Base-by-base conservation (phyloP, 2,329 filamentous ascomycete species). In the Cryphonectria japonica region DNA sequence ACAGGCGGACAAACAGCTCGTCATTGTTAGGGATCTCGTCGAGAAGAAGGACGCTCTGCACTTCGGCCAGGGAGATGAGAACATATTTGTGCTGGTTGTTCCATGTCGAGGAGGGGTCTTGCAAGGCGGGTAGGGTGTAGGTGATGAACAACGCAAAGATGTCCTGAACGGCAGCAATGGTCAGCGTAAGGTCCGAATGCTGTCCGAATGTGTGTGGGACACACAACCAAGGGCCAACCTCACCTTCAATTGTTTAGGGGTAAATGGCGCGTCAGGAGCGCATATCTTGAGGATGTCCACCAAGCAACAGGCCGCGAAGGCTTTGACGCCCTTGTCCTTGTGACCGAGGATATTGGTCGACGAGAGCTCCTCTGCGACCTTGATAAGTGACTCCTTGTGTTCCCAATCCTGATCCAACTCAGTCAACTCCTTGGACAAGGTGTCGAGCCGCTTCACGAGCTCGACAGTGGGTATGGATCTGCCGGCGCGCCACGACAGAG, bases 231-330 rank as follows among this genome's bases (percentile, higher is more conserved):
- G 59, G 16, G 7, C 22, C 34, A n/a, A 34, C 16, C 84, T 75
- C 82, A 95, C 94, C 91, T 97, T 97, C 74, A 98, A 87, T 83
- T 98, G 95, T 72, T 92, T 90, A 57, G 89, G 90, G 34, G 94
- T 97, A 82, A 97, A 98, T 26, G 96, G 96, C 79, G 96, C 96
- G 85, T 98, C 92, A 0, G 96, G 96, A 39, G 96, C 96, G 82
- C 94, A 97, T 70, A 99, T 87, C 76, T 93, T 92, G 79, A 99
- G 88, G 75, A 99, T 92, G 80, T 99, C 96, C 69, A 98, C 94
- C 73, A 98, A 86, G 80, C 95, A 98, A 78, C 93, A 93, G 60
- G 94, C 91, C 43, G 93, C 89, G 84, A 92, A 97, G 37, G 96
- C 95, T 80, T 93, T 92, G 74, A 99, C 94, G 69, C 96, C 96